phyloP scores from a whole-genome alignment of 1,284 basidiomycete genomes.

The Irpex lacteus region DNA sequence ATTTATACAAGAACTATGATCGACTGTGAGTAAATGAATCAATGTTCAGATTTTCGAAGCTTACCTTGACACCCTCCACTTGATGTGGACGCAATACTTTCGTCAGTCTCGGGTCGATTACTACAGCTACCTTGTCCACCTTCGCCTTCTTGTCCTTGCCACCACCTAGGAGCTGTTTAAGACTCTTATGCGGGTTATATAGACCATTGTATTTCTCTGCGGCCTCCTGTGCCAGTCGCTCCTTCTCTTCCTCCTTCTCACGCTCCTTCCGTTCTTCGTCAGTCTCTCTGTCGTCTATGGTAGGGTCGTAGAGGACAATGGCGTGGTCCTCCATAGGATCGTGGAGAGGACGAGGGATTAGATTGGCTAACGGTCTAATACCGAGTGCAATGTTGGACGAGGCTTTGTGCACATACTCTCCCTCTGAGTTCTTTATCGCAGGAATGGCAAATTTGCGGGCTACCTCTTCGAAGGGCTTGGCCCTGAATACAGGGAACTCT shows the following conservation, averaged over 20 bases:
- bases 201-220: slow-evolving; percentile 65
- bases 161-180: slow-evolving; percentile 83
- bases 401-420: slow-evolving; percentile 64
- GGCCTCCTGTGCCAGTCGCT: slow-evolving; percentile 62
- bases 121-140: slow-evolving; percentile 87
- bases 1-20: slow-evolving; percentile 87
- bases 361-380: slow-evolving; percentile 77
- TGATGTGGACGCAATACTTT: slow-evolving; percentile 97
- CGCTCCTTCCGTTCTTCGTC: slow-evolving; percentile 76
- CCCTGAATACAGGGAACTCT: slow-evolving; percentile 81
- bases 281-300: slow-evolving; percentile 88
- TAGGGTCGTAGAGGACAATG: slow-evolving; percentile 97
- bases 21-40: not conserved
- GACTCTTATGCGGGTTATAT: slow-evolving; percentile 90
- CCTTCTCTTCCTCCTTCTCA: slow-evolving; percentile 68
- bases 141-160: slow-evolving; percentile 66
- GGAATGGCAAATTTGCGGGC: slow-evolving; percentile 83
- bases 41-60: slow-evolving; percentile 19
- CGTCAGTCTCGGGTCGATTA: slow-evolving; percentile 86
- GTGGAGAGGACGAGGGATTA: slow-evolving; percentile 89
- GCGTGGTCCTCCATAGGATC: slow-evolving; percentile 98
- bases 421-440: slow-evolving; percentile 79
- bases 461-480: slow-evolving; percentile 73
- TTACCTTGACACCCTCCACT: slow-evolving; percentile 94
- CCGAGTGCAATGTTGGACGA: slow-evolving; percentile 82